Evolutionary conservation across 495 filamentous ascomycete genomes (phyloP), one percentile per base, ranked within the genome.

Genomic region (Chaetomium tenue): DNA sequence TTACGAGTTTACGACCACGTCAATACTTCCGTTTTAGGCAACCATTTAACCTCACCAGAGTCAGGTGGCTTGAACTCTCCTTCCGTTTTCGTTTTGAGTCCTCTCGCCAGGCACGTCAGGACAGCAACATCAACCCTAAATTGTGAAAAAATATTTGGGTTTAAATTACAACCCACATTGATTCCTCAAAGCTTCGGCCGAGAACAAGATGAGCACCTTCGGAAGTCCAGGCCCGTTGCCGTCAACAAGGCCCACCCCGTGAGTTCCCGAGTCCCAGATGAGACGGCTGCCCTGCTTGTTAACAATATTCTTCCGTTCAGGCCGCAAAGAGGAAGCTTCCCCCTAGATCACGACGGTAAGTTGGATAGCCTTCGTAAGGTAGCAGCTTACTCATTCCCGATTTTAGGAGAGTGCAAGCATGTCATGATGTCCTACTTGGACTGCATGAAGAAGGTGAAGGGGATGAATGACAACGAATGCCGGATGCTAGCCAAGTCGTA

Each of bases 241-340:
- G 51, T 82, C 84, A 25, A 83, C 87, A 57, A 95, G 92, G 72
- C 92, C 92, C 42, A 82, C 80, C 18, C 92, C 92, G 87, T 93
- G 80, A 80, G 89, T 84, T 20, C 44, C 47, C 42, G 26, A 52
- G 26, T 44, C 52, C 47, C 22, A 44, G 22, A 46, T 12, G 5
- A 33, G 7, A 11, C 52, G 18, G 42, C 61, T 60, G 12, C 46
- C 23, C 63, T 56, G 51, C 52, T 57, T 59, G 37, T n/a, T 65
- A 20, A 65, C 40, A 44, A 51, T 11, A 20, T 30, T 22, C 15
- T 56, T 50, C 42, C 42, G 11, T 40, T 53, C 33, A 64, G 92
- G 55, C 94, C 94, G 0, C 91, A 98, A 75, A 89, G 94, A 60
- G 94, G 94, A 51, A 95, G 91, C 74, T 98, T 98, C 71, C 94